These are phyloP conservation scores for Friedmanniomyces simplex DNA, from an alignment of 495 filamentous ascomycete genomes.

Conservation along the genomic window DNA sequence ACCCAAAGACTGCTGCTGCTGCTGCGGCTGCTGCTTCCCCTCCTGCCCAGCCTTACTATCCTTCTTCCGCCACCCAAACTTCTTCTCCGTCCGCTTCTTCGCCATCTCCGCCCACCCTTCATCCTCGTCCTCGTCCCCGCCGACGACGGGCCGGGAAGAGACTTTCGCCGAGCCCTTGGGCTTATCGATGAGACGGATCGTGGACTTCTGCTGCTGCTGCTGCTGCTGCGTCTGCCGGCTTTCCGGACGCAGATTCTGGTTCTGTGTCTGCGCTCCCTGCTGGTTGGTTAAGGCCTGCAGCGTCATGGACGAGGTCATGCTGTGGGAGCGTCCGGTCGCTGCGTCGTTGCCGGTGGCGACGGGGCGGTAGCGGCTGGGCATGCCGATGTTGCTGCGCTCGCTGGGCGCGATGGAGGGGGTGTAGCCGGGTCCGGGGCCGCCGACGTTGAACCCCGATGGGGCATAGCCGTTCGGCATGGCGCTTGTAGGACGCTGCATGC, in stretches of 20 bases:
- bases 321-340: constrained; percentile 14
- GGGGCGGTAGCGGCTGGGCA: constrained; percentile 85
- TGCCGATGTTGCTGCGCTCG: constrained; percentile 84
- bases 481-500: constrained; percentile 5
- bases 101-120: constrained; percentile 82
- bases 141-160: background rate
- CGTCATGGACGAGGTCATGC: constrained; percentile 32
- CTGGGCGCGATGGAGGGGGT: constrained; percentile 77
- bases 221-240: background rate
- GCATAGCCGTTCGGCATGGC: constrained; percentile 13
- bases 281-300: constrained; percentile 17
- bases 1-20: background rate
- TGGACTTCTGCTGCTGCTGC: background rate
- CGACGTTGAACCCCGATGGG: constrained; percentile 26
- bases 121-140: constrained; percentile 63
- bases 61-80: constrained; percentile 60
- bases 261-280: background rate
- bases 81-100: constrained; percentile 72
- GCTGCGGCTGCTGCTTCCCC: too few relatives aligned
- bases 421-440: constrained; percentile 40
- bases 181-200: constrained; percentile 18
- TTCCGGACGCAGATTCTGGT: background rate
- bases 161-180: constrained; percentile 15
- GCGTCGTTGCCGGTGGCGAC: constrained; percentile 46
- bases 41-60: constrained; percentile 1